Evolutionary conservation across 805 yeast species (phyloP), one percentile per base, ranked within the genome.

Genomic region (Dipodascopsis tothii): DNA sequence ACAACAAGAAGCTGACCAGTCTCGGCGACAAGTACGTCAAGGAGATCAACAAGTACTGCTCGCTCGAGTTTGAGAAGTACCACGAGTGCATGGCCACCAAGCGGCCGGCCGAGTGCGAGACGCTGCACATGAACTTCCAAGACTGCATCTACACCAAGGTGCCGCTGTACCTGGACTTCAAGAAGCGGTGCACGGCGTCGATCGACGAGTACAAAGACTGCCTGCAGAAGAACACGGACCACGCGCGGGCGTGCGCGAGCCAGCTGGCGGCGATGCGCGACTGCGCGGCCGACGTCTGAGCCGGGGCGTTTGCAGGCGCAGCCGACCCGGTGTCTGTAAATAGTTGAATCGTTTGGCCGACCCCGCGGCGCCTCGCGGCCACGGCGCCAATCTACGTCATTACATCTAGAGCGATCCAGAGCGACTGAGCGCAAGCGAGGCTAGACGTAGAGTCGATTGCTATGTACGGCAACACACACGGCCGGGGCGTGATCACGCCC

Each of bases 401-500:
- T n/a, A n/a, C n/a, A n/a, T n/a, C n/a, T n/a, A n/a, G n/a, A n/a
- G n/a, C n/a, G n/a, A n/a, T n/a, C n/a, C n/a, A n/a, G n/a, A n/a
- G n/a, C n/a, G n/a, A n/a, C n/a, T n/a, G n/a, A n/a, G n/a, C n/a
- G n/a, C n/a, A n/a, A n/a, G n/a, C n/a, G n/a, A n/a, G n/a, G n/a
- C n/a, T n/a, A n/a, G n/a, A n/a, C n/a, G n/a, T 25, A 25, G 9
- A 25, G 14, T 25, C 9, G 9, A 25, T 25, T 25, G 30, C 9
- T 25, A 25, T 25, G 30, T 25, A 25, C 14, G 14, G 11, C 11
- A 25, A 25, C 14, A 14, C 14, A 25, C 14, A 25, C 9, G 9
- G 14, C 14, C 11, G 9, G 14, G 9, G 30, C 33, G 20, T 3
- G 11, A n/a, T 39, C 50, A 53, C 28, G 78, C 64, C 69, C 82